A percentile compares a stretch with the other conserved stretches of the same genome.
Evolutionary conservation across 345 rosid genomes (phyloP).

Genomic region (Syzygium oleosum): DNA sequence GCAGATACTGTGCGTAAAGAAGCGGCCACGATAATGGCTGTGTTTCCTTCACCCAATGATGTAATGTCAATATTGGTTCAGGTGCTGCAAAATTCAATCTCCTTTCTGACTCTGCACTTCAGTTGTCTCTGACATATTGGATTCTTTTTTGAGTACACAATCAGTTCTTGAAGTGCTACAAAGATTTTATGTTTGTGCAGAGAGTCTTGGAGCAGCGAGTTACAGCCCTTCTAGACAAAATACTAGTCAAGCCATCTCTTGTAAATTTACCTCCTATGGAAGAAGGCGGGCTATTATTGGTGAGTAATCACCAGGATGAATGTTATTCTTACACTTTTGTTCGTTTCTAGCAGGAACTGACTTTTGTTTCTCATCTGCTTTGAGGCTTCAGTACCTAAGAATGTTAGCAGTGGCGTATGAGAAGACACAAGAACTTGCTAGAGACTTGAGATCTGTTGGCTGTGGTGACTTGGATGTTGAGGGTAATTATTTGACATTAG

Average conservation of each 20-base stretch:
- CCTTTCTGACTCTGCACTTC: background rate
- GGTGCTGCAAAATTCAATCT: constrained; percentile 29
- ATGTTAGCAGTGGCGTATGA: constrained; percentile 94
- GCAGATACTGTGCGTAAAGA: constrained; percentile 97
- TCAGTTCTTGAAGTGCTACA: background rate
- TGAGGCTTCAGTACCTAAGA: constrained; percentile 85
- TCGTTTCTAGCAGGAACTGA: constrained; percentile 40
- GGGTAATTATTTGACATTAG: constrained; percentile 29
- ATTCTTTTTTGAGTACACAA: background rate
- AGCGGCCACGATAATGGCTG: constrained; percentile 96
- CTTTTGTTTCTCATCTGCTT: constrained; percentile 14
- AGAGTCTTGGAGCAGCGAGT: constrained; percentile 98
- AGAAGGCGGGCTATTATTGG: constrained; percentile 57
- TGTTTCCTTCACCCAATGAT: constrained; percentile 97
- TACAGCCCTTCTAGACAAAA: constrained; percentile 84
- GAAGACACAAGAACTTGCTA: constrained; percentile 96
- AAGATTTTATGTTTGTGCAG: constrained; percentile 28
- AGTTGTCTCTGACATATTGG: background rate
- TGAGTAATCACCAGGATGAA: constrained; percentile 9
- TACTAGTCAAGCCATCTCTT: constrained; percentile 90
- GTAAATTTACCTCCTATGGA: constrained; percentile 71
- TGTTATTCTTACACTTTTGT: background rate
- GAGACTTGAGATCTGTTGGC: constrained; percentile 88
- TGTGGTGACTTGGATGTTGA: constrained; percentile 98
- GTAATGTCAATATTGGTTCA: constrained; percentile 98